Base-by-base conservation (phyloP, 768 basidiomycete species). In the Sutorius australiensis region DNA sequence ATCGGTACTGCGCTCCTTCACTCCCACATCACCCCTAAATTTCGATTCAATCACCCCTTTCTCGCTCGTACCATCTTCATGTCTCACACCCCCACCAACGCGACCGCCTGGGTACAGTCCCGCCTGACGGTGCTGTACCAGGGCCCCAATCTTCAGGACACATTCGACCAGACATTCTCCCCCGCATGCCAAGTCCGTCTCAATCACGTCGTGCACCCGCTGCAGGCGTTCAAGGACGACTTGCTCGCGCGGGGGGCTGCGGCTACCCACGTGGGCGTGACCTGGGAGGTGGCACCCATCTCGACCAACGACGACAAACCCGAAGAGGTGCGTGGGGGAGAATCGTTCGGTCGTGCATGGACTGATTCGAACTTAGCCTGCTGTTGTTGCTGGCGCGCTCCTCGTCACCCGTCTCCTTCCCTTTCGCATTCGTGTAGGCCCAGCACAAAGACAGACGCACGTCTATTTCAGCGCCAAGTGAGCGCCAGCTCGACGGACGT, bases 391-490 rank as follows among this genome's bases (percentile, higher is more conserved):
- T 5, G 77, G 78, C 1, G 57, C 62, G 44, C 65, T 77, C 36
- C 59, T 73, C 54, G 66, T 75, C 42, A 75, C 72, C 27, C 75
- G 73, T 21, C 65, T 67, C 3, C 49, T 76, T 41, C 73, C 71
- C 40, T 72, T 76, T 53, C 66, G 72, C 8, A 70, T 79, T 14
- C 72, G 77, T 19, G 78, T 54, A 10, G 53, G 55, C 3, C 72
- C 70, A 7, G 77, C 74, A 9, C 71, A 75, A 48, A 65, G 59
- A 9, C 56, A 50, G 8, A 71, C 67, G 31, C 58, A 63, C 27
- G 55, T 74, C 30, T 51, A 64, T 14, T 76, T 79, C 44, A 77
- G 73, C 36, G 76, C 75, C 19, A 73, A 62, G 77, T 77, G 28
- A 45, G 70, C 57, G 24, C 5, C 12, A 0, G 17, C 7, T 28